Conservation (phyloP, 1,284 basidiomycete species). For the Leccinum subrobustum region DNA sequence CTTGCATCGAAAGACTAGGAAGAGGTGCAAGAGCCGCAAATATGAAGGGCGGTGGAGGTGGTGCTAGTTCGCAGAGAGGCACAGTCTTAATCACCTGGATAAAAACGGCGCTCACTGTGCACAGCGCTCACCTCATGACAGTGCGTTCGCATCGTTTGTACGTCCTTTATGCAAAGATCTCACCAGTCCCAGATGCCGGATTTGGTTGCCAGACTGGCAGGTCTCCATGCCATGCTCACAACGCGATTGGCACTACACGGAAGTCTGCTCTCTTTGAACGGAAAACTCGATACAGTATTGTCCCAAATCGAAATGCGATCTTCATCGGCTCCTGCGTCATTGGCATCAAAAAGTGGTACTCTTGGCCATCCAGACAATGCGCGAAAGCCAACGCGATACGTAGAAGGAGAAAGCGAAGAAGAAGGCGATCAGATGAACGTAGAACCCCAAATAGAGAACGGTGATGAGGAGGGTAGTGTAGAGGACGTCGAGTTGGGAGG, state of each 20-base stretch:
- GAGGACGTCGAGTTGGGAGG: constrained; percentile 68
- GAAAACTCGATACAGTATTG: constrained; percentile 90
- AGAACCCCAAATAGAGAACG: constrained; percentile 62
- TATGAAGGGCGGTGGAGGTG: constrained; percentile 79
- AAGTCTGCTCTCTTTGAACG: constrained; percentile 82
- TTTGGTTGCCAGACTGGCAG: constrained; percentile 79
- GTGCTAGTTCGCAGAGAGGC: constrained; percentile 85
- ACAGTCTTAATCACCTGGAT: constrained; percentile 87
- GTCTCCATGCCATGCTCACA: constrained; percentile 81
- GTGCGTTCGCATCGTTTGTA: constrained; percentile 46
- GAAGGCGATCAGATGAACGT: constrained; percentile 68
- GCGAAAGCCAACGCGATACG: constrained; percentile 54
- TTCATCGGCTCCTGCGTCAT: constrained; percentile 56
- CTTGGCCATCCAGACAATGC: constrained; percentile 30
- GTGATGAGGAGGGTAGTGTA: constrained; percentile 64
- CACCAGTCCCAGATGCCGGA: constrained; percentile 70
- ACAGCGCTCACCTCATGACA: constrained; percentile 94
- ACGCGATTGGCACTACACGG: constrained; percentile 83
- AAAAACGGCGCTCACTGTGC: constrained; percentile 81
- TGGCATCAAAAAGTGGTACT: constrained; percentile 42
- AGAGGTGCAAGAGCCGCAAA: constrained; percentile 71
- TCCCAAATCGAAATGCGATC: constrained; percentile 90
- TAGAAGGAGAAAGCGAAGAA: constrained; percentile 77
- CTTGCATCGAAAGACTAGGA: constrained; percentile 88
- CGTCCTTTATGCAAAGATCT: constrained; percentile 14